Conservation (phyloP, 164 flowering plant species). For the Amborella trichopoda region DNA sequence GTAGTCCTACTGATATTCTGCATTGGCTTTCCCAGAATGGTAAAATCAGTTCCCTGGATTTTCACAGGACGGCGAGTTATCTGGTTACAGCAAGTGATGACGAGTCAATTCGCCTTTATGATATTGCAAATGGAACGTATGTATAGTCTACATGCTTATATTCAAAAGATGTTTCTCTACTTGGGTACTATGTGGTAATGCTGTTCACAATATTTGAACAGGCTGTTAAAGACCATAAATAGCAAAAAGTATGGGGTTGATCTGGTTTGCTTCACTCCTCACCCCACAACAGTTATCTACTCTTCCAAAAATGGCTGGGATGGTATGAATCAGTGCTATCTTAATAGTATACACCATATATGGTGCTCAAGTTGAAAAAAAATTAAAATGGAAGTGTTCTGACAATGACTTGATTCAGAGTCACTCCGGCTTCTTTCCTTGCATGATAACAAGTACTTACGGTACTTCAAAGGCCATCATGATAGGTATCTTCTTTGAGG, state of each 20-base stretch:
- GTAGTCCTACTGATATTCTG: no score
- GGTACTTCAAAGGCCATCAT: slow-evolving; percentile 97
- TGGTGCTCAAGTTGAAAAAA: not conserved
- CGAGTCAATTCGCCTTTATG: slow-evolving; percentile 94
- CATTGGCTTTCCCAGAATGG: slow-evolving; percentile 42
- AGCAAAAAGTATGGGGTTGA: slow-evolving; percentile 99
- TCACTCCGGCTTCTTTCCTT: slow-evolving; percentile 90
- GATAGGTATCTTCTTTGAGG: slow-evolving; percentile 56
- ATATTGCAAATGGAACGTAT: slow-evolving; percentile 74
- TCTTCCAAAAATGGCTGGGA: slow-evolving; percentile 99
- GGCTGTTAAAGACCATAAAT: slow-evolving; percentile 95
- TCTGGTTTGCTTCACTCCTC: slow-evolving; percentile 88
- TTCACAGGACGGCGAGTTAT: slow-evolving; percentile 70
- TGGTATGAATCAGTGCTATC: slow-evolving; percentile 34
- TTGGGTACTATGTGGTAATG: not conserved
- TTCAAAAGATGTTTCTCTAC: not conserved
- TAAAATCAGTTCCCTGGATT: slow-evolving; percentile 93
- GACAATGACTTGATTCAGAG: slow-evolving; percentile 48
- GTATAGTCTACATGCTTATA: slow-evolving; percentile 5
- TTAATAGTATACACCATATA: not conserved
- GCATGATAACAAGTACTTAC: slow-evolving; percentile 93
- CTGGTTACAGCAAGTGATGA: slow-evolving; percentile 97
- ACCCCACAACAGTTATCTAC: slow-evolving; percentile 93
- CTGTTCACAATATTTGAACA: slow-evolving; percentile 13
- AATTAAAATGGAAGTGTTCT: no score